Evolutionary conservation across 257 asterid species (phyloP), one percentile per base, ranked within the genome.

Genomic region (Nicotiana tabacum): DNA sequence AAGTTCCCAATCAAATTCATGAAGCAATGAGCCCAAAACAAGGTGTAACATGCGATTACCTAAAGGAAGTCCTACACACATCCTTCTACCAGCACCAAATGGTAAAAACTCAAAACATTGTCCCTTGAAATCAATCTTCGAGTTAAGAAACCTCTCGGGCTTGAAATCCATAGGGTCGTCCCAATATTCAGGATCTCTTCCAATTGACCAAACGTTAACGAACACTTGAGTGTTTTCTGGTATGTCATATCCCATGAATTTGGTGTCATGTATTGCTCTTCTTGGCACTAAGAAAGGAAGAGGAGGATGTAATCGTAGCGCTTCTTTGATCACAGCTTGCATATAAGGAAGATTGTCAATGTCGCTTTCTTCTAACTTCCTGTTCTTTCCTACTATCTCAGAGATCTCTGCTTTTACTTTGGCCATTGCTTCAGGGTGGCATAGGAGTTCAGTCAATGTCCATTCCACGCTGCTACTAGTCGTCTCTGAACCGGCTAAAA

Each of bases 401-500:
- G 81, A 85, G 3, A 92, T 84, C 81, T 92, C 94, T 30, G 82
- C 87, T 55, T 91, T 84, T 0, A 88, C 88, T 88, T 84, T 87
- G 32, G 21, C 55, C 93, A 90, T 90, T 60, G 70, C 78, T n/a
- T 83, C 88, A 9, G 95, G 95, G 84, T 92, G 87, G 74, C 82
- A 78, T 11, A 93, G 90, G 24, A 93, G 93, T 89, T 93, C 97
- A 9, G 87, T 90, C 89, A 93, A 86, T 1, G 91, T 90, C 97
- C 97, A 93, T 48, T 93, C 95, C 2, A 74, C 80, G 16, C 82
- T 84, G 89, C 90, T 86, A 85, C 92, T 93, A 27, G 94, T 92
- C 10, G 96, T 92, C 76, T 93, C 95, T 80, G 95, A 82, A 0
- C 95, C 97, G 1, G 95, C 97, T 1, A 92, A 51, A 84, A 93